Evolutionary conservation across 345 rosid species (phyloP).

Genomic region (Arabis hirsuta): DNA sequence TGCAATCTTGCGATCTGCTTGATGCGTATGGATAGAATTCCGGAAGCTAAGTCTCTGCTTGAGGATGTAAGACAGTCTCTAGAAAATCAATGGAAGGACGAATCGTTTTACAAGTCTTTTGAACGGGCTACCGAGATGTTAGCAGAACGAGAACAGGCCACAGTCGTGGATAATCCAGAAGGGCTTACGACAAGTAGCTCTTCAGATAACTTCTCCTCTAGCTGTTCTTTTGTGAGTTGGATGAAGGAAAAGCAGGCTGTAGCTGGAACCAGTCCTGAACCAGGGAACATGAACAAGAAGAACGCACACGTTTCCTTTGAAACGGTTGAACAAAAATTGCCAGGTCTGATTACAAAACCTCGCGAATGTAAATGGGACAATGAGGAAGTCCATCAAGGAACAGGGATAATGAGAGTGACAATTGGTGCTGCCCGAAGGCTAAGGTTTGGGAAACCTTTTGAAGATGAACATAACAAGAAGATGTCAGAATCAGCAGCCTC

Average conservation of each 20-base stretch:
- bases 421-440: conserved; percentile 38
- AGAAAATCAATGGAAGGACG: conserved; percentile 47
- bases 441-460: conserved; percentile 26
- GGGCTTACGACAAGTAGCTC: conserved; percentile 12
- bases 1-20: conserved; percentile 79
- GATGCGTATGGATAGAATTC: conserved; percentile 65
- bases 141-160: conserved; percentile 45
- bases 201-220: conserved; percentile 33
- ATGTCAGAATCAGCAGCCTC: conserved; percentile 15
- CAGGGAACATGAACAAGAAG: neutral
- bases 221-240: neutral
- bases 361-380: conserved; percentile 18
- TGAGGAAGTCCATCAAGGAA: conserved; percentile 29
- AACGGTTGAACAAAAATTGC: conserved; percentile 17
- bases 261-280: conserved; percentile 11
- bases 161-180: neutral
- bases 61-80: conserved; percentile 53
- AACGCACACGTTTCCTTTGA: neutral
- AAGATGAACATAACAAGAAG: neutral
- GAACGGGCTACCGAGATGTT: conserved; percentile 62
- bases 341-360: conserved; percentile 46
- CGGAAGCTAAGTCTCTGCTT: conserved; percentile 69
- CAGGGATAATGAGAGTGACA: conserved; percentile 16
- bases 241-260: neutral
- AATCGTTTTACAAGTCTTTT: conserved; percentile 56